Evolutionary conservation across 2,329 filamentous ascomycete genomes (phyloP), one percentile per base, ranked within the genome.

Genomic region (Chaetothyriales sp.): DNA sequence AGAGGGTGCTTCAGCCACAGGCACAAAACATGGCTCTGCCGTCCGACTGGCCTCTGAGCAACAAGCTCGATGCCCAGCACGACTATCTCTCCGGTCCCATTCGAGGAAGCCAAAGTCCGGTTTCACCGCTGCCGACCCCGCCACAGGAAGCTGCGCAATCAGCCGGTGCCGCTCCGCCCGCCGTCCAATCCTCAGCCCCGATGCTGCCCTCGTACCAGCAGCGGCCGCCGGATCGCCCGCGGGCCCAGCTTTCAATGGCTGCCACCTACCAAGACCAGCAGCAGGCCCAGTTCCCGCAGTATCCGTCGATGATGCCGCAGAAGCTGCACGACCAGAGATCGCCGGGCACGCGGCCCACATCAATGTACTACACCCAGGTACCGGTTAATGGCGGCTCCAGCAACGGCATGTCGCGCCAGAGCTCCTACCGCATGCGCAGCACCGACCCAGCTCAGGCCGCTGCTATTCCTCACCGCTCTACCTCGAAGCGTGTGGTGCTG

Each of bases 341-440:
- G 48, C 59, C 64, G 52, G 50, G 67, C 44, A 63, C 65, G 50
- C 69, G 73, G 48, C 74, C 75, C 22, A 63, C 71, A 51, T 76
- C 75, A 46, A 67, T 69, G 29, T 67, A 73, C 48, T 76, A 75
- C 58, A 64, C 71, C 43, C 67, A 69, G 55, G 62, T 68, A 52
- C 65, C 66, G 18, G 69, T 69, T 47, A 67, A 66, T 56, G 60
- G 68, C 59, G 60, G 69, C 51, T 54, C 67, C 51, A 60, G 66
- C 61, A 58, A 58, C 44, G 55, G 56, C 8, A 18, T 60, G 3
- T 63, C 67, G 20, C 65, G 67, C 50, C 69, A 70, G 55, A 67
- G 65, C 45, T 70, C 73, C 53, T 74, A 77, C 63, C 71, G 82
- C 60, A 67, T 78, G 52, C 74, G 77, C 58, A 78, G 71, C 50